Base-by-base conservation (phyloP, 225 moss, liverwort and hornwort genomes). In the Polytrichum commune region DNA sequence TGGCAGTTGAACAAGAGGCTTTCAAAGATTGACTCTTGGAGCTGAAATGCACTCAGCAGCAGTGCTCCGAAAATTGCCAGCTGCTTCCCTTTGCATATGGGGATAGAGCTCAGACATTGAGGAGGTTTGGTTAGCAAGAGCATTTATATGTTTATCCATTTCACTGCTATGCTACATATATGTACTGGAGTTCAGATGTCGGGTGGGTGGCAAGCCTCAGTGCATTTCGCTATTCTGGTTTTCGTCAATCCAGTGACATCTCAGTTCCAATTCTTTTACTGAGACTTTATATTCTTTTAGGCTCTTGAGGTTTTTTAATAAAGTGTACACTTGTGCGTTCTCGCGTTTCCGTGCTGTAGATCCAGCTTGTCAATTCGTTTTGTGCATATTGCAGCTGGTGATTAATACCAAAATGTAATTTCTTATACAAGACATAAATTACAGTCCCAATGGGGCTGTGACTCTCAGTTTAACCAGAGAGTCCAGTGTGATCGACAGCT, bases 221-320 rank as follows among this genome's bases (percentile, higher is more conserved):
- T 73, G 72, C 68, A 75, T 67, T 30, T 8, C 5, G 22, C 69
- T 70, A 63, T 65, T 72, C 69, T 72, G 32, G 73, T 55, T 68
- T 71, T 38, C 55, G 54, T 64, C 33, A 63, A 54, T 78, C 70
- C 64, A 66, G 74, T 54, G 61, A 61, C 80, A 27, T 29, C 27
- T 64, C 61, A 69, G 73, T 77, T 77, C 79, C 73, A 30, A 75
- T 79, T 87, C 78, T 79, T 84, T 76, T 63, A 71, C 79, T 72
- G 68, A 77, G 72, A 79, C 69, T 54, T 75, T 58, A 54, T 69
- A 76, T 74, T 73, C 75, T 73, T 80, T 67, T 79, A 80, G 81
- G 23, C 61, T 55, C 5, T 27, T 55, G 25, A 69, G 27, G 54
- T 64, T 79, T 64, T 69, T 62, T 13, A 46, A 54, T 65, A 73